Evolutionary conservation across 2,329 filamentous ascomycete species (phyloP), one percentile per base, ranked within the genome.

Genomic region (Basipetospora chlamydospora): DNA sequence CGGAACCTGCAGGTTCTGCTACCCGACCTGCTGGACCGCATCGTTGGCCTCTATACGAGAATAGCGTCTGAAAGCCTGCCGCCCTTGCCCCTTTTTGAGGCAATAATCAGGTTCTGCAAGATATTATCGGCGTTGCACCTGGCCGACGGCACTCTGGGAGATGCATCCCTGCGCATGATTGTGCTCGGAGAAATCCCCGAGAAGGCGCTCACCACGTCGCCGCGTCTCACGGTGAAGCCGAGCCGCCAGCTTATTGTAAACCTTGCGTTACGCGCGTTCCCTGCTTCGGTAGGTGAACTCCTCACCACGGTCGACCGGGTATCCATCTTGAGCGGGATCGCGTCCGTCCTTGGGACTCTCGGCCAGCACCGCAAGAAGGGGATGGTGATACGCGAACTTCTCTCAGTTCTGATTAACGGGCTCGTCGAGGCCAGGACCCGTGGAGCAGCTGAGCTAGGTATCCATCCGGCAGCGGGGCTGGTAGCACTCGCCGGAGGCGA

Each of bases 381-480:
- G 4, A 80, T 96, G 59, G 75, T 95, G 1, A 70, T 94, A 47
- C 78, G 83, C 46, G 86, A 95, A 49, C 67, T 96, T 34, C 70
- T 98, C 7, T 79, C 77, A 3, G 77, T 86, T 12, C 66, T 96
- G 28, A 83, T 92, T 36, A 79, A 78, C 23, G 86, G 83, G 3
- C 66, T 98, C 7, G 79, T 94, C 4, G 85, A 95, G 56, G 90
- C 90, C 12, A 73, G 90, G 26, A 95, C 92, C 32, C 71, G 88
- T 33, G 88, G 88, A 22, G 90, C 90, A 28, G 87, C 90, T n/a
- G 90, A 96, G 51, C 83, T 90, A 49, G 90, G 88, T 3, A 84
- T 98, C 25, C 88, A 96, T 57, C 90, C 90, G 28, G 88, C 88
- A 13, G 85, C 88, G 8, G 87, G 85, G 0, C 62, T 95, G 35